A percentile compares a stretch with the other conserved stretches of the same genome.
Evolutionary conservation across 2,329 filamentous ascomycete genomes (phyloP).

Genomic region (Ilyonectria robusta): DNA sequence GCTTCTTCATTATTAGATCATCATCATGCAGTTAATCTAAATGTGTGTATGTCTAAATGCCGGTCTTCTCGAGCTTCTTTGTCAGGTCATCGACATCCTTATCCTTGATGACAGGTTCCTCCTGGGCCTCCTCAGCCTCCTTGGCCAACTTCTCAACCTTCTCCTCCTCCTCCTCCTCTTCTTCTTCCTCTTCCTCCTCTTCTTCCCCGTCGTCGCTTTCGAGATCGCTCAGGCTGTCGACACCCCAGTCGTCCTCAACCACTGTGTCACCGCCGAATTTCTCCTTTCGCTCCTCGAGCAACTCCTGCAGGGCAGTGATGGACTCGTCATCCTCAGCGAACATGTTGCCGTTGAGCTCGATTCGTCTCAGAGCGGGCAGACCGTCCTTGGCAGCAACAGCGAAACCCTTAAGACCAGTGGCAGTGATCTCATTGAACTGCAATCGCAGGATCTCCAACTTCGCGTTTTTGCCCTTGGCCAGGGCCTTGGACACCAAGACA

Average conservation of each 20-base stretch:
- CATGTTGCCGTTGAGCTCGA: constrained; percentile 97
- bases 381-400: constrained; percentile 75
- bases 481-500: constrained; percentile 78
- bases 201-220: constrained; percentile 80
- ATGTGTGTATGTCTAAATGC: constrained; percentile 57
- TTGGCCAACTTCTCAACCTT: constrained; percentile 78
- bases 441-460: constrained; percentile 86
- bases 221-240: constrained; percentile 89
- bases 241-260: constrained; percentile 85
- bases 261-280: constrained; percentile 75
- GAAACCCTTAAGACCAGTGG: constrained; percentile 79
- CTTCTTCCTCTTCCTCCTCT: constrained; percentile 78
- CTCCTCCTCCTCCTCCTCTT: constrained; percentile 70
- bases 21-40: constrained; percentile 49
- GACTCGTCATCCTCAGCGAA: constrained; percentile 88
- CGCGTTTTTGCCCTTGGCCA: constrained; percentile 81
- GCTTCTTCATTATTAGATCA: constrained; percentile 40
- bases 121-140: constrained; percentile 79
- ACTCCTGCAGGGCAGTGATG: constrained; percentile 76
- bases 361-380: constrained; percentile 83
- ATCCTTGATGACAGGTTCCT: constrained; percentile 81
- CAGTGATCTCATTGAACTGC: constrained; percentile 95
- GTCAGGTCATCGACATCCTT: constrained; percentile 87
- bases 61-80: constrained; percentile 80
- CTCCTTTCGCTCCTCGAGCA: constrained; percentile 85